Base-by-base conservation (phyloP, 305 asterid genomes). In the Plantago coronopus region DNA sequence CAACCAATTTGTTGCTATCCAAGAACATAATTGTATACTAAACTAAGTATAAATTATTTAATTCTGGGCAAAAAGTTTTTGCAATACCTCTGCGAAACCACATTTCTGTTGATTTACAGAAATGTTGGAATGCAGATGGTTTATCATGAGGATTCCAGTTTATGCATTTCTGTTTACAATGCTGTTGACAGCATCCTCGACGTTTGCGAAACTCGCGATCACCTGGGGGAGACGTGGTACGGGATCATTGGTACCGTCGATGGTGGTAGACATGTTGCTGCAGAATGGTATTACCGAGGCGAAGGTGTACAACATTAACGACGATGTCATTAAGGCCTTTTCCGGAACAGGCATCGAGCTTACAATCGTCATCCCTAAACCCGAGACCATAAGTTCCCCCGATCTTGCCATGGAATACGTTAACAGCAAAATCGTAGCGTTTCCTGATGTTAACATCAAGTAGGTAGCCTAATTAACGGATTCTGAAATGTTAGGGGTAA, bases 251-350 rank as follows among this genome's bases (percentile, higher is more conserved):
- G 54, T 17, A 14, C 25, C 29, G 12, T 43, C 22, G 2, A 37
- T 25, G 65, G 65, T 29, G 18, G 54, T 60, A 20, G 64, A 27
- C 20, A 11, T 58, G 7, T 10, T 61, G 56, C 14, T 61, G 2
- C 51, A 58, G 16, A 40, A 56, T 11, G 25, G 21, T n/a, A 17
- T 56, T 56, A 17, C 12, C 2, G 44, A 56, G 9, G 48, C 20
- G 10, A 56, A 56, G 18, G 7, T 56, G 1, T 56, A 17, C 18
- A 34, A 56, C 27, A 20, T 18, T 17, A 40, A 34, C 14, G 48
- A 56, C 1, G 21, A 37, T 10, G 15, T 56, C 31, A 34, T 56
- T 3, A 17, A 3, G 25, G 61, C 61, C 7, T 56, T 56, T 29
- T 4, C 7, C 5, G 22, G 44, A 29, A 29, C 59, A 25, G 44